Base-by-base conservation (phyloP, 306 rosid genomes). In the Ammopiptanthus mongolicus region DNA sequence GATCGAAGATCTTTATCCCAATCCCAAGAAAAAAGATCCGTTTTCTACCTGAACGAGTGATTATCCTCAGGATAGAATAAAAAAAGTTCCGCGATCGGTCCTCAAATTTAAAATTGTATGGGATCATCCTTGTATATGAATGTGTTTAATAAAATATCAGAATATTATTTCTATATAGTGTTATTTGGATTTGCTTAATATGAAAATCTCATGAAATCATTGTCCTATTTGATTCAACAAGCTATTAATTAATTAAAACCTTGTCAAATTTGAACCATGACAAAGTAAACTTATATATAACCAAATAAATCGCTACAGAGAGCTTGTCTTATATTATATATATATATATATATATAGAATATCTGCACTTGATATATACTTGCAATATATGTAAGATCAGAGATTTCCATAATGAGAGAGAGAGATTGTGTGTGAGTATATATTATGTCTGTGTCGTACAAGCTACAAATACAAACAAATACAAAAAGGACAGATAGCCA, bases 381-480 rank as follows among this genome's bases (percentile, higher is more conserved):
- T 22, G 39, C 1, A 61, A 33, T 48, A 47, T 61, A 31, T 19
- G 61, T 57, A 74, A 62, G 70, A 48, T 47, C 62, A 52, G 62
- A 62, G 14, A 74, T 62, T 74, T 74, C 47, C 44, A 69, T 41
- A 36, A 63, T 69, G 65, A 37, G 67, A 37, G 75, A 37, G 75
- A 44, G 71, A 70, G 50, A 15, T 2, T 55, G 51, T 50, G 19
- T 23, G 8, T 28, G 2, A 5, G 37, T 28, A 9, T 58, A 29
- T 36, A 19, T 50, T 47, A 42, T 71, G 61, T 71, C 21, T 52
- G 64, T 51, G 28, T 36, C 28, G 66, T 52, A 63, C 65, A 29
- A 47, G 29, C 80, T 28, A 44, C 62, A 74, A 71, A 79, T 59
- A 80, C 46, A 63, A 73, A 83, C 84, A 80, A 86, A 84, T 81